Base-by-base conservation (phyloP, 176 grass and related monocot genomes). In the Canna indica region DNA sequence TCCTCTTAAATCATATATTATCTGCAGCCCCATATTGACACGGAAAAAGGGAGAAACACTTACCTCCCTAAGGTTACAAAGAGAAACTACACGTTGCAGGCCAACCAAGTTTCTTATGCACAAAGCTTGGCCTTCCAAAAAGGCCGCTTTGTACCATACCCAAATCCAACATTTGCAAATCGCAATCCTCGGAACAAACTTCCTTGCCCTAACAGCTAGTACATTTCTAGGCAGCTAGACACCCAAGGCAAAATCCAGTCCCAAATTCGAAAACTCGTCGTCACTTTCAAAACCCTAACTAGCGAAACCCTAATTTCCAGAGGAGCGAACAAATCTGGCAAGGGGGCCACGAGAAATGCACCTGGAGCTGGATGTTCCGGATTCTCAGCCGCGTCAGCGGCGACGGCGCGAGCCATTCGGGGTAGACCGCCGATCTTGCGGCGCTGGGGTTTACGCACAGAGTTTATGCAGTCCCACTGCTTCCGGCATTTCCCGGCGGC, bases 351-450 rank as follows among this genome's bases (percentile, higher is more conserved):
- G 13, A 9, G 20, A 31, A 20, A 67, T 6, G 20, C 18, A 91
- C 94, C 89, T 99, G 86, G 61, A 99, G 86, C 59, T 81, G 86
- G 75, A 99, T 87, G 81, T 99, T 99, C 28, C 86, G 74, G 78
- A 99, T 87, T 77, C 80, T 99, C 89, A 39, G 86, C 86, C 27
- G 85, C 86, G 61, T 79, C 76, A 32, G 89, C 80, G 20, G 81
- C 83, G 47, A 84, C 79, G 5, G 22, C 82, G 73, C 65, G 84
- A 53, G 7, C 86, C 86, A 69, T 83, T 84, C 83, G 85, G 76
- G 68, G 69, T 10, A 78, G 84, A 0, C 81, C 82, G 12, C 94
- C 89, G 71, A 99, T 92, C 86, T 99, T 89, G 17, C 94, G 94
- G 44, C 77, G 75, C 80, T 85, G 82, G 47, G 93, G 89, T 86